These are phyloP conservation scores for Raphanus sativus DNA, from an alignment of 345 rosid species.

Conservation along the genomic window DNA sequence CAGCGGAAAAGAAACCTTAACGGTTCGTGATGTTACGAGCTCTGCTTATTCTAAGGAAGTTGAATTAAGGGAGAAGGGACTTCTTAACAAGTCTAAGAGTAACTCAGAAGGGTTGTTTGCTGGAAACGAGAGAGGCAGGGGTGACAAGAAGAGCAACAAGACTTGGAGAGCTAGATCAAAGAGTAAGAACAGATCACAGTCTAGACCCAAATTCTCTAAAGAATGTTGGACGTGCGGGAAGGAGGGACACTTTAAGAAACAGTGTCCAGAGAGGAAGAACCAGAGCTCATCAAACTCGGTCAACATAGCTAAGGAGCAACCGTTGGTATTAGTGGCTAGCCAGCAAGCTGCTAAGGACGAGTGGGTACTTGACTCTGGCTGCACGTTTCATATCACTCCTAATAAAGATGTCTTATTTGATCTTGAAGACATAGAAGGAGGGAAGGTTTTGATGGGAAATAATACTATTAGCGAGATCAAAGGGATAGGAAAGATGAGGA, in stretches of 20 bases:
- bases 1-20: neutral
- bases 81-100: neutral
- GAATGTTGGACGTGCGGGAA: neutral
- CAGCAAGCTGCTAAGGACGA: neutral
- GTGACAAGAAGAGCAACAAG: neutral
- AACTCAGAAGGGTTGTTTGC: neutral
- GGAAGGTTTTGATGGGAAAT: neutral
- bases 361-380: neutral
- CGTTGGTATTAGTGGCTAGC: neutral
- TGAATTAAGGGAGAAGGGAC: neutral
- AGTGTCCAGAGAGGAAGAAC: neutral
- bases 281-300: neutral
- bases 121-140: neutral
- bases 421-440: neutral
- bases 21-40: neutral
- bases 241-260: neutral
- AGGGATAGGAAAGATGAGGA: neutral
- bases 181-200: neutral
- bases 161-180: neutral
- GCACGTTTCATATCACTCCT: neutral
- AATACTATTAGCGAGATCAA: neutral
- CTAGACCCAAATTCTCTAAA: neutral
- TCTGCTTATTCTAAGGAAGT: neutral
- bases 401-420: neutral
- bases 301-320: neutral